Percentiles rank a stretch among this genome's conserved stretches.
Evolutionary conservation across 768 basidiomycete species (phyloP).

Genomic region (Imleria badia): DNA sequence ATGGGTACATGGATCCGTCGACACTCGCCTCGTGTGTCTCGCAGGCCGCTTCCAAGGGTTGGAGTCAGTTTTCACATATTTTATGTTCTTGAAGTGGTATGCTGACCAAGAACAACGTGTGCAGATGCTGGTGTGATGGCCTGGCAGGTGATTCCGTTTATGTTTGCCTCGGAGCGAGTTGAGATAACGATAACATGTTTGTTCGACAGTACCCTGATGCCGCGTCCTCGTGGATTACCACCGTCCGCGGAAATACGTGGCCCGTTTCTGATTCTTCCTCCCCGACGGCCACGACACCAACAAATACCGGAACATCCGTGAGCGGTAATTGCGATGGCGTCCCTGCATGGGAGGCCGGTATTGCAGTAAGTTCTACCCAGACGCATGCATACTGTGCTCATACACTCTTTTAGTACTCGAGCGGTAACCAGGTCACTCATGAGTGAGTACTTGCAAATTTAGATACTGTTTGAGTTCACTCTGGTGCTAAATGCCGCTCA

Average conservation of each 20-base stretch:
- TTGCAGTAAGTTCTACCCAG: constrained; percentile 32
- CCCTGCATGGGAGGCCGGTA: constrained; percentile 38
- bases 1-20: constrained; percentile 53
- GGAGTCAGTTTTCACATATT: constrained; percentile 47
- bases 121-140: constrained; percentile 38
- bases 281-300: constrained; percentile 12
- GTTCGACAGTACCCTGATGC: constrained; percentile 39
- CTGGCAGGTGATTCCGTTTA: constrained; percentile 30
- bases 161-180: background rate
- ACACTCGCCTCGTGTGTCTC: constrained; percentile 56
- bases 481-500: background rate
- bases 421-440: constrained; percentile 39
- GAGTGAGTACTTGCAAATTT: constrained; percentile 28
- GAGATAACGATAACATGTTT: background rate
- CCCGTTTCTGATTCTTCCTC: constrained; percentile 29
- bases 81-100: background rate
- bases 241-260: constrained; percentile 37
- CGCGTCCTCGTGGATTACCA: constrained; percentile 37
- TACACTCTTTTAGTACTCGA: constrained; percentile 36
- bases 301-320: constrained; percentile 18
- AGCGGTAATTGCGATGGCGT: constrained; percentile 37
- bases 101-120: background rate
- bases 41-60: constrained; percentile 45
- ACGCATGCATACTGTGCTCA: background rate
- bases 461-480: background rate